Evolutionary conservation across 2,329 filamentous ascomycete genomes (phyloP).

Genomic region (Penicillium sp.): DNA sequence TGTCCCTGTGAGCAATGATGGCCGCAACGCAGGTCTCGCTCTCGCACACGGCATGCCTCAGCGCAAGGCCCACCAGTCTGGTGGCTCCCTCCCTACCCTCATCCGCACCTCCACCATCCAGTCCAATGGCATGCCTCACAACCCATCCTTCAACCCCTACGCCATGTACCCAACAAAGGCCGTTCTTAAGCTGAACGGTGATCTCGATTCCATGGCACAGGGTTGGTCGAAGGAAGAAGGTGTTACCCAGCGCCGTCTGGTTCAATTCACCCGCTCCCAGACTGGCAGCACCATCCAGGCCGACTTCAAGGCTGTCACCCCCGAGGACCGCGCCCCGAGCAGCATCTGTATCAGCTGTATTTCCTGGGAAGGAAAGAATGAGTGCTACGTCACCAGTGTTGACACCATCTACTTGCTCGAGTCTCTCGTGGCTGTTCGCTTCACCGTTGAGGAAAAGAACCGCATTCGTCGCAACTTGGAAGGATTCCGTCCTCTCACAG

Average conservation of each 20-base stretch:
- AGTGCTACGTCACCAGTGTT: conserved; percentile 93
- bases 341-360: conserved; percentile 98
- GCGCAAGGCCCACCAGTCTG: conserved; percentile 47
- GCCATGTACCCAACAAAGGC: conserved; percentile 83
- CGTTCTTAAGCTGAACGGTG: conserved; percentile 78
- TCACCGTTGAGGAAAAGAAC: conserved; percentile 98
- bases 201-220: conserved; percentile 80
- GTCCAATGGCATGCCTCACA: conserved; percentile 50
- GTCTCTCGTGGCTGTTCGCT: conserved; percentile 80
- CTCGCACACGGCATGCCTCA: conserved; percentile 39
- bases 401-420: conserved; percentile 96
- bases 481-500: conserved; percentile 87
- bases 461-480: conserved; percentile 93
- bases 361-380: conserved; percentile 87
- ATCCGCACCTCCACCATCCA: conserved; percentile 69
- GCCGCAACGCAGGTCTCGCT: conserved; percentile 47
- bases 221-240: conserved; percentile 83
- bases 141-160: conserved; percentile 71
- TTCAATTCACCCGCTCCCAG: conserved; percentile 84
- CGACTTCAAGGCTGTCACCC: conserved; percentile 75
- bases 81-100: conserved; percentile 58
- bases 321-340: conserved; percentile 76
- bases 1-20: conserved; percentile 46
- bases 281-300: conserved; percentile 78
- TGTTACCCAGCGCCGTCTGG: conserved; percentile 76